Base-by-base conservation (phyloP, 2,329 filamentous ascomycete genomes). In the Calonectria henricotiae region DNA sequence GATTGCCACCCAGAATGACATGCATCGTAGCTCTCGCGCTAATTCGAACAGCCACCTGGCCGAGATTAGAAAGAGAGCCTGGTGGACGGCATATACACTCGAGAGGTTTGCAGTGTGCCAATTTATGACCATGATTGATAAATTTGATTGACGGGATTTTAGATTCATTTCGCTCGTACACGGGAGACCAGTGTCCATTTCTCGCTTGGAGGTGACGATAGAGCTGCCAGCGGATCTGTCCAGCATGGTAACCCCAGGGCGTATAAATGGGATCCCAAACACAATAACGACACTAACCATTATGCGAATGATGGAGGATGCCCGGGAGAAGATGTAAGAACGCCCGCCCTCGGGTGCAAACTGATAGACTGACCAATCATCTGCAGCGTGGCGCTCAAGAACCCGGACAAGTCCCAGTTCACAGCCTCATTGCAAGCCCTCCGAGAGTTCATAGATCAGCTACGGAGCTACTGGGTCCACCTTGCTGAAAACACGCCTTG, bases 1-100 rank as follows among this genome's bases (percentile, higher is more conserved):
- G 68, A 80, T 90, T 66, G 88, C 87, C 0, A 89, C 89, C 15
- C 88, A 89, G 70, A 90, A 90, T 73, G 88, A 88, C 12, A 89
- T 90, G 88, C 88, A 90, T 73, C 82, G 88, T 54, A 86, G 82
- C 83, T 1, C 85, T 84, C 3, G 82, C 84, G 58, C 84, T 82
- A 0, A 80, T 88, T 11, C 85, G 86, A 35, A 79, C 84, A 11
- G 81, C 82, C 32, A 84, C 86, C 68, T 81, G 86, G 51, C 51
- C 11, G 87, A 89, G 79, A 85, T 84, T 1, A 82, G 88, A 17
- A 89, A 88, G 73, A 83, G 88, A 1, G 85, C 89, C 4, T 89
- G 88, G 82, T 89, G 88, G 88, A 89, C 87, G 1, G 84, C 85
- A 0, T 89, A 89, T 72, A 88, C 86, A 0, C 85, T 88, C 23